Base-by-base conservation (phyloP, 1,139 yeast genomes). In the Debaryomyces singareniensis region DNA sequence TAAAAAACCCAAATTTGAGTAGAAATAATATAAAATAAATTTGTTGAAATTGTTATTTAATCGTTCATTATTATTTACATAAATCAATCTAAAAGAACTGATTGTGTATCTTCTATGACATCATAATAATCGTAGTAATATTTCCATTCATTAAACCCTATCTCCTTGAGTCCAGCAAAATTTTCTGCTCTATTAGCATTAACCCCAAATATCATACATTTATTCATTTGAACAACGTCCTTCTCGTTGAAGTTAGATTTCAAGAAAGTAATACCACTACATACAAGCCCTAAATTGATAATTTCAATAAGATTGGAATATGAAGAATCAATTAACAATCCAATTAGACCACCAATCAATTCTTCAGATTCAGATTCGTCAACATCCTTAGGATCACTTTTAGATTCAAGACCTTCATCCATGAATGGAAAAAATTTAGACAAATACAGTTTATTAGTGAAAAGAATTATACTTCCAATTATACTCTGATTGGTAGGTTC, bases 191-290 rank as follows among this genome's bases (percentile, higher is more conserved):
- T 60, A 24, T 59, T 68, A 24, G 61, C 68, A 18, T 49, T 47
- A n/a, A 60, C 57, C 7, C 70, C 71, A 11, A 57, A 37, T 51
- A 67, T 61, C 15, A 63, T 39, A 40, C 71, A 64, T 31, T 52
- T 52, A 27, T 55, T 48, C 47, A 65, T 52, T 26, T 39, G 42
- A 5, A 38, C 36, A 9, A 47, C 45, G 5, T 46, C 49, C 10
- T 20, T 21, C 21, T 57, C 63, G 28, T 44, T 50, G 33, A 51
- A 47, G 28, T 52, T 55, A 10, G 66, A 49, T 35, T 71, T 72
- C 35, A 74, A 58, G 39, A 65, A 70, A 4, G 78, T 68, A 22
- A 76, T 70, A 3, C 75, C 80, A 35, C 80, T 70, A 39, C 80
- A 73, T 5, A 76, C 68, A 33, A 76, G 59, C 2, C 82, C 83